Conservation (phyloP, 176 grass and related monocot species). For the Aegilops sharonensis region DNA sequence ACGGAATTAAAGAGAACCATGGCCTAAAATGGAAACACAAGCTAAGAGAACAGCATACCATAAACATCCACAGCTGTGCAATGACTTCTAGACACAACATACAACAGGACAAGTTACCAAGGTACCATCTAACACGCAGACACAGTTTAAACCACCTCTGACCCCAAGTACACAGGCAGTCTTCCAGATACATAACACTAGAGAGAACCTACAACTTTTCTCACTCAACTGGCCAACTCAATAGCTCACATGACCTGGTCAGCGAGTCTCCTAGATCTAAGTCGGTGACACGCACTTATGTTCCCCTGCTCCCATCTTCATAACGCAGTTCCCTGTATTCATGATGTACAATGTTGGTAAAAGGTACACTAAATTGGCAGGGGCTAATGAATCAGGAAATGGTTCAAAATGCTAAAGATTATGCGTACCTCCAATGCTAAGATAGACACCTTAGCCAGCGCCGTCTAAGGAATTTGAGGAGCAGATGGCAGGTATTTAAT, state of each 20-base stretch:
- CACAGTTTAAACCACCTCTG: constrained; percentile 26
- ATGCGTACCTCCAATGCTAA: constrained; percentile 27
- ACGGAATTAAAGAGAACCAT: not conserved
- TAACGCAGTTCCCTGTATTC: constrained; percentile 32
- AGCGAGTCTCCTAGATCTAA: constrained; percentile 44
- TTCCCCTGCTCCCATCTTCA: constrained; percentile 44
- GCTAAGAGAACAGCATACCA: constrained; percentile 12
- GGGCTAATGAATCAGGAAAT: not conserved
- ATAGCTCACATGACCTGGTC: constrained; percentile 17
- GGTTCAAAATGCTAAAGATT: not conserved
- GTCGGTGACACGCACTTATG: constrained; percentile 37
- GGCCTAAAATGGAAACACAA: not conserved
- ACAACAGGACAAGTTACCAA: constrained; percentile 31
- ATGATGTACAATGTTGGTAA: not conserved
- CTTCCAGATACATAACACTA: constrained; percentile 14
- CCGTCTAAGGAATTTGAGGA: constrained; percentile 31
- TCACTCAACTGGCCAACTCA: constrained; percentile 39
- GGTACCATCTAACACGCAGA: constrained; percentile 33
- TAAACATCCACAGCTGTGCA: constrained; percentile 40
- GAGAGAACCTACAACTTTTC: constrained; percentile 37
- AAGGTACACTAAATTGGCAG: not conserved
- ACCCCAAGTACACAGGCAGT: constrained; percentile 33
- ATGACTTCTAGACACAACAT: constrained; percentile 22
- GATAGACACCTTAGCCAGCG: not conserved
- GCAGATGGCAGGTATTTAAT: constrained; percentile 39